Conservation (phyloP, 352 stramenopile genomes). For the Peronospora destructor region DNA sequence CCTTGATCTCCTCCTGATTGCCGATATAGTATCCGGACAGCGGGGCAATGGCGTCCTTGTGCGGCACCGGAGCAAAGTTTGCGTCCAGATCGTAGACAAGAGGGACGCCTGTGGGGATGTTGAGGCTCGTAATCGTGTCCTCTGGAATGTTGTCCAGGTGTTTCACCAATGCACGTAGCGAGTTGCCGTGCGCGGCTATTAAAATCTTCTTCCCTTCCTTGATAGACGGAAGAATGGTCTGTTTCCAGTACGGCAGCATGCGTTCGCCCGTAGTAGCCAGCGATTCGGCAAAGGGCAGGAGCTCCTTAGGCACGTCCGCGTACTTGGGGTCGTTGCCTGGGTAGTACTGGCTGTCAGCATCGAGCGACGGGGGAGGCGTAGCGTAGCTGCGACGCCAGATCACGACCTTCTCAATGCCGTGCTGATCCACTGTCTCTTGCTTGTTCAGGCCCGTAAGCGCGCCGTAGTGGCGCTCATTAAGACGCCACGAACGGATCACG, state of each 20-base stretch:
- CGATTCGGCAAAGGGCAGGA: slow-evolving; percentile 91
- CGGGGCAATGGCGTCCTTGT: slow-evolving; percentile 87
- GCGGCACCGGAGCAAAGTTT: slow-evolving; percentile 92
- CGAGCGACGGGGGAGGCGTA: slow-evolving; percentile 91
- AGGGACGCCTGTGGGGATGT: slow-evolving; percentile 94
- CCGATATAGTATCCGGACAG: slow-evolving; percentile 83
- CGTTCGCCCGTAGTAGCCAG: slow-evolving; percentile 90
- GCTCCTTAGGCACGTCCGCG: slow-evolving; percentile 79
- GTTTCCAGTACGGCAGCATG: slow-evolving; percentile 94
- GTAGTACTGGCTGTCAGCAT: slow-evolving; percentile 83
- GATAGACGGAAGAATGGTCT: slow-evolving; percentile 91
- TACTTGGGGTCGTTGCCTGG: slow-evolving; percentile 90
- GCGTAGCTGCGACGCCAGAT: slow-evolving; percentile 97
- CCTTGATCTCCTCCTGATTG: slow-evolving; percentile 95
- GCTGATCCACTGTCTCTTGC: slow-evolving; percentile 97
- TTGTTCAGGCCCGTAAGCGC: slow-evolving; percentile 98
- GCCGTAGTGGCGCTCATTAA: slow-evolving; percentile 99
- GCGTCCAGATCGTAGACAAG: slow-evolving; percentile 98
- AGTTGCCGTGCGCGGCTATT: slow-evolving; percentile 97
- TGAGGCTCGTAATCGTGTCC: slow-evolving; percentile 94
- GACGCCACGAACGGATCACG: slow-evolving; percentile 86
- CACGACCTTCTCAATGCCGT: slow-evolving; percentile 97
- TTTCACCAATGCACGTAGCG: slow-evolving; percentile 96
- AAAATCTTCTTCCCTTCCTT: slow-evolving; percentile 94
- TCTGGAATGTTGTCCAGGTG: slow-evolving; percentile 97